phyloP scores from a whole-genome alignment of 768 basidiomycete species.

The Pleurotus salmoneostramineus region DNA sequence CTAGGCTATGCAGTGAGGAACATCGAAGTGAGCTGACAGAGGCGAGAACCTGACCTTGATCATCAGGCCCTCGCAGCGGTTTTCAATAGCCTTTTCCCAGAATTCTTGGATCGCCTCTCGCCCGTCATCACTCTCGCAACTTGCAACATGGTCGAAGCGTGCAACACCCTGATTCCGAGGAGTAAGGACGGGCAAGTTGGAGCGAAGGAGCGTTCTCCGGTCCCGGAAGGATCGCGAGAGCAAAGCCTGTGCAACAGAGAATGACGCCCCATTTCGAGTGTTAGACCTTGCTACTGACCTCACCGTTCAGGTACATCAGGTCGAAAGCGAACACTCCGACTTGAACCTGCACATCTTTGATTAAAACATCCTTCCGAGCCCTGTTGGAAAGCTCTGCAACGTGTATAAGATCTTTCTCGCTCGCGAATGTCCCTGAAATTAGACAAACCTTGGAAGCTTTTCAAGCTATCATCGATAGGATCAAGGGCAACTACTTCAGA shows the following conservation, averaged over 20 bases:
- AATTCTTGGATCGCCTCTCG: conserved; percentile 66
- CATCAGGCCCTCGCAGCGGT: conserved; percentile 91
- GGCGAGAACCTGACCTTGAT: conserved; percentile 53
- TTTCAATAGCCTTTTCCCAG: conserved; percentile 70
- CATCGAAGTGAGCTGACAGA: neutral
- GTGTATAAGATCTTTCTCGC: neutral
- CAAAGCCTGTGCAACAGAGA: conserved; percentile 47
- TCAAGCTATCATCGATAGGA: conserved; percentile 52
- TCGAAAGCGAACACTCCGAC: conserved; percentile 90
- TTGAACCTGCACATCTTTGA: conserved; percentile 69
- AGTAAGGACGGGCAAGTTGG: conserved; percentile 51
- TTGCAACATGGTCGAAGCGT: conserved; percentile 70
- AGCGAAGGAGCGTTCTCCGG: conserved; percentile 61
- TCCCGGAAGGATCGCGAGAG: conserved; percentile 66
- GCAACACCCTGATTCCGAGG: conserved; percentile 46
- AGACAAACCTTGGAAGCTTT: conserved; percentile 60
- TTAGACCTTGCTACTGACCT: conserved; percentile 46
- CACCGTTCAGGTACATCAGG: conserved; percentile 78
- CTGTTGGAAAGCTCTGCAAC: conserved; percentile 69
- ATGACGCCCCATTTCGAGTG: conserved; percentile 3
- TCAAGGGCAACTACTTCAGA: conserved; percentile 88
- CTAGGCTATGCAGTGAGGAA: conserved; percentile 25
- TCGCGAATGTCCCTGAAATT: neutral
- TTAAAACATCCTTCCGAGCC: conserved; percentile 76
- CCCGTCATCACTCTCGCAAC: conserved; percentile 60